Percentiles rank a stretch among this genome's conserved stretches.
phyloP scores from a whole-genome alignment of 2,329 filamentous ascomycete genomes.

The Cordyceps pruinosa region DNA sequence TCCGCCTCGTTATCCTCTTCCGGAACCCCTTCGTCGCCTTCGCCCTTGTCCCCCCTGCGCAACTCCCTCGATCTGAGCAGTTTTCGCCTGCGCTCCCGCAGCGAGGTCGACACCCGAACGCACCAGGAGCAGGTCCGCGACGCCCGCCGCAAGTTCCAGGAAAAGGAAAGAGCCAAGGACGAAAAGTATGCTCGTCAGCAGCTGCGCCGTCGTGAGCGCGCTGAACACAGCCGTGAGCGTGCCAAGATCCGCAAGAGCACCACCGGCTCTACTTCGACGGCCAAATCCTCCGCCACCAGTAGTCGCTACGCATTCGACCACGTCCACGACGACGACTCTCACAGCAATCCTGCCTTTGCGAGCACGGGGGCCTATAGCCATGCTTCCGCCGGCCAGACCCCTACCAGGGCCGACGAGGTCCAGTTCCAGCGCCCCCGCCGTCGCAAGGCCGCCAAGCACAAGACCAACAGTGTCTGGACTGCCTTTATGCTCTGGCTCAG shows the following conservation, averaged over 20 bases:
- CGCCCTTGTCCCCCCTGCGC: constrained; percentile 46
- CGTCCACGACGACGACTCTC: constrained; percentile 19
- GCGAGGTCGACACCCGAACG: constrained; percentile 49
- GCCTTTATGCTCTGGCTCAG: constrained; percentile 58
- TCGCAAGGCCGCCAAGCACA: constrained; percentile 46
- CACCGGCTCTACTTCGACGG: constrained; percentile 25
- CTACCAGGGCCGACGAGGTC: constrained; percentile 33
- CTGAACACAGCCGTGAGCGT: constrained; percentile 45
- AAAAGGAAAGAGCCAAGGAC: constrained; percentile 54
- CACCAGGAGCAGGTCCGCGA: constrained; percentile 52
- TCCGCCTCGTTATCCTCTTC: constrained; percentile 18
- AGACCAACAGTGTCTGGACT: constrained; percentile 56
- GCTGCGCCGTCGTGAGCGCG: constrained; percentile 50
- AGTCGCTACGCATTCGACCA: constrained; percentile 19
- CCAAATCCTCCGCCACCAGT: constrained; percentile 27
- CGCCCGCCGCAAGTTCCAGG: constrained; percentile 56
- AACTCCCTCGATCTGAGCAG: constrained; percentile 50
- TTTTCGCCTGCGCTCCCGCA: constrained; percentile 54
- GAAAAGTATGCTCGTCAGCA: constrained; percentile 56
- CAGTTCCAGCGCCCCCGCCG: constrained; percentile 37
- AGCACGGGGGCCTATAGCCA: constrained; percentile 22
- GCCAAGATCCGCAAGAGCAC: constrained; percentile 35
- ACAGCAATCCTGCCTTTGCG: constrained; percentile 33
- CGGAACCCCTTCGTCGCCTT: constrained; percentile 24
- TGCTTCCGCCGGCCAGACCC: constrained; percentile 15